These are phyloP conservation scores for Calonectria naviculata DNA, from an alignment of 2,329 filamentous ascomycete species.

Conservation along the genomic window DNA sequence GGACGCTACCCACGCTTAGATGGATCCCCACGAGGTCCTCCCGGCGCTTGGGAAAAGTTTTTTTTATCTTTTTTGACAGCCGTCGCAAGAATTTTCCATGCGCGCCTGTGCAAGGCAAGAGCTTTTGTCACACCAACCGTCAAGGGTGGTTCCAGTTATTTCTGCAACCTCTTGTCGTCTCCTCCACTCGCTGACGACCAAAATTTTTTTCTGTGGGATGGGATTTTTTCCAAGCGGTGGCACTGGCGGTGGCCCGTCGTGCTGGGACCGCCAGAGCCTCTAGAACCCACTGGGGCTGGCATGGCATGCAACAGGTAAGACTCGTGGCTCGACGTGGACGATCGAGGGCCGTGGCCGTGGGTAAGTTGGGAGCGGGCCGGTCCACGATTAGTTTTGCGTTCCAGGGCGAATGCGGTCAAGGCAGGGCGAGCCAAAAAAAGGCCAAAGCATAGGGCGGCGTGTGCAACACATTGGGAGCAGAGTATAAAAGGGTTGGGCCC, in stretches of 20 bases:
- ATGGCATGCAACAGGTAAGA: conserved; percentile 15
- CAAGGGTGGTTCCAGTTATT: conserved; percentile 11
- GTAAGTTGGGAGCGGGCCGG: conserved; percentile 18
- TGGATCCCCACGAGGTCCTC: conserved; percentile 12
- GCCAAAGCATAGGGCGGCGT: neutral
- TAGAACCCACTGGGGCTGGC: conserved; percentile 1
- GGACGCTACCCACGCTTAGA: conserved; percentile 5
- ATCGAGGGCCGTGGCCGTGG: conserved; percentile 14
- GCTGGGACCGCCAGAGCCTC: conserved; percentile 12
- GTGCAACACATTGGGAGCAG: neutral
- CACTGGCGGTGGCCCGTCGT: conserved; percentile 14
- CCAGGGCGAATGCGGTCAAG: conserved; percentile 14
- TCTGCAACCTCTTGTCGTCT: conserved; percentile 2
- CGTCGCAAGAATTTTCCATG: neutral
- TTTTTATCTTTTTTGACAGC: conserved; percentile 8
- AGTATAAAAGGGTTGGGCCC: conserved; percentile 21
- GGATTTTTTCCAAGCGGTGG: neutral
- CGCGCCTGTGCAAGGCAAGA: neutral
- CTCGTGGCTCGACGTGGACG: conserved; percentile 20
- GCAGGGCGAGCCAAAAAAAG: neutral
- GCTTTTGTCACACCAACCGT: neutral
- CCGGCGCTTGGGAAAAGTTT: conserved; percentile 13
- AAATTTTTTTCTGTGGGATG: conserved; percentile 7
- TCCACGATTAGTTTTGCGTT: conserved; percentile 14
- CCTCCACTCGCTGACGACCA: neutral